Evolutionary conservation across 306 rosid species (phyloP).

Genomic region (Prunus armeniaca): DNA sequence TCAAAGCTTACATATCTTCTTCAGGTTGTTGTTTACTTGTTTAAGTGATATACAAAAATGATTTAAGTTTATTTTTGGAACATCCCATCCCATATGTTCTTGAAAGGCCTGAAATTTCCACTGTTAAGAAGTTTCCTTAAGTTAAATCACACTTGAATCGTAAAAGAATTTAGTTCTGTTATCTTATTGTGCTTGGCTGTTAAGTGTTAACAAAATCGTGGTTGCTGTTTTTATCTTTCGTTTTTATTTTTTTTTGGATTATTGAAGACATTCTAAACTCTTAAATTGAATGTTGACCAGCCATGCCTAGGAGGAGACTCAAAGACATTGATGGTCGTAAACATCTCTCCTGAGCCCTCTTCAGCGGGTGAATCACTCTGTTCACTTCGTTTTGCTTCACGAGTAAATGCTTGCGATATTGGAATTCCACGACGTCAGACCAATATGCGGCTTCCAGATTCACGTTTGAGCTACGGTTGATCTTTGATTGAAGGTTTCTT

Average conservation of each 20-base stretch:
- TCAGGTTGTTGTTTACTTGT: constrained; percentile 61
- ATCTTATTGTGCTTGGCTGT: too few species aligned
- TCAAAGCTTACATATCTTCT: constrained; percentile 97
- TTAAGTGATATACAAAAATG: background rate
- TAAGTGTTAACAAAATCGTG: too few species aligned
- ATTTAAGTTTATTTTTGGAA: background rate
- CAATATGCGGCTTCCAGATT: constrained; percentile 46
- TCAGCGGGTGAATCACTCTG: constrained; percentile 83
- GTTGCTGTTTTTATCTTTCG: background rate
- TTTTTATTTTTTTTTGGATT: constrained; percentile 1
- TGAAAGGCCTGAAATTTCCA: too few species aligned
- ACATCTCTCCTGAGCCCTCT: constrained; percentile 75
- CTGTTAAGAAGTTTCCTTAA: too few species aligned
- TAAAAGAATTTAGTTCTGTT: too few species aligned
- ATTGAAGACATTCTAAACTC: constrained; percentile 22
- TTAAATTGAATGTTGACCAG: constrained; percentile 43
- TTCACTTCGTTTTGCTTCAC: constrained; percentile 90
- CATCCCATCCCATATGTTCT: background rate
- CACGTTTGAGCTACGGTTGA: constrained; percentile 71
- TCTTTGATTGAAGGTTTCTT: constrained; percentile 19
- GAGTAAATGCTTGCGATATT: constrained; percentile 94
- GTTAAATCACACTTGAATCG: too few species aligned
- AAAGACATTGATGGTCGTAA: constrained; percentile 90
- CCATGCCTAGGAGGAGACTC: constrained; percentile 97
- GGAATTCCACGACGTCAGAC: constrained; percentile 91